These are phyloP conservation scores for Linum usitatissimum DNA, from an alignment of 345 rosid species.

Conservation along the genomic window DNA sequence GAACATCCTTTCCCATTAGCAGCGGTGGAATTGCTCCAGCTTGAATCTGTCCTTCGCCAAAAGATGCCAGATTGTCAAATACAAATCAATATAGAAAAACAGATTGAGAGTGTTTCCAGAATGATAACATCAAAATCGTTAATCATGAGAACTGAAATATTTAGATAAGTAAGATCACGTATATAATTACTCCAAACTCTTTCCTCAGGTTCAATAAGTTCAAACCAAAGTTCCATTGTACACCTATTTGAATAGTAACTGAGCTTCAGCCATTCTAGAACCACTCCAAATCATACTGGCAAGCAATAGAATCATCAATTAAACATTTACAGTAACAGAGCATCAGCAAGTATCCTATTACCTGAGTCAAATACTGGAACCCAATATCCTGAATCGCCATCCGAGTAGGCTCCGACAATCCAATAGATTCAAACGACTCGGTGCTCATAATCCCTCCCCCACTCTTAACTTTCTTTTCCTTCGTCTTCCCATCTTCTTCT, in stretches of 20 bases:
- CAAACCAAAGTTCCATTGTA: neutral
- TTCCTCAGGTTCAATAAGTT: neutral
- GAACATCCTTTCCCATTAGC: constrained; percentile 81
- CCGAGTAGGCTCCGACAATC: constrained; percentile 54
- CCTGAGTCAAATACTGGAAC: constrained; percentile 80
- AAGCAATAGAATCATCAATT: neutral
- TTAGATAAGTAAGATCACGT: neutral
- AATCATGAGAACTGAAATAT: too few relatives aligned
- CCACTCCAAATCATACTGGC: neutral
- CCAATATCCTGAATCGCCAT: constrained; percentile 68
- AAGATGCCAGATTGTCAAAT: constrained; percentile 1
- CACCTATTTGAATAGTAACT: neutral
- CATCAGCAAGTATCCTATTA: constrained; percentile 6
- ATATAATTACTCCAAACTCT: neutral
- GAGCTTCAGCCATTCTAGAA: neutral
- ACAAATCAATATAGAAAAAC: neutral
- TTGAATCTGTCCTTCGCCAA: constrained; percentile 56
- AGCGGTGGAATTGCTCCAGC: constrained; percentile 72
- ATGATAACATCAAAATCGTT: neutral
- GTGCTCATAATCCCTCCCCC: constrained; percentile 74
- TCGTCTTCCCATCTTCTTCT: constrained; percentile 19
- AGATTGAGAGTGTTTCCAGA: neutral
- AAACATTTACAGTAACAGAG: neutral
- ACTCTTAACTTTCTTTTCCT: constrained; percentile 14
- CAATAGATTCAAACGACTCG: constrained; percentile 57